Conservation (phyloP, 495 filamentous ascomycete genomes). For the Penicillium malachiteum region DNA sequence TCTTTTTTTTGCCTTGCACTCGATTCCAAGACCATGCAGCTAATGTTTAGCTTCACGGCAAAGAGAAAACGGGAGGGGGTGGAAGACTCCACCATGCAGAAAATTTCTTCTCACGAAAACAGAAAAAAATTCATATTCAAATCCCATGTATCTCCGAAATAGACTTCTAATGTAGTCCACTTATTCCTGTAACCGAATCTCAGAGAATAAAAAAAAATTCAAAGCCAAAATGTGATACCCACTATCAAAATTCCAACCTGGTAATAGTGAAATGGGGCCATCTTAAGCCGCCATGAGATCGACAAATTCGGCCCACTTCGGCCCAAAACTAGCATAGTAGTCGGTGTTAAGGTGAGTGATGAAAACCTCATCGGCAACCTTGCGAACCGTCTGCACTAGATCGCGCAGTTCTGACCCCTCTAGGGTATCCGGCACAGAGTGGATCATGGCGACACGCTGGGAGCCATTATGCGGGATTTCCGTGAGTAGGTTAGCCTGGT, state of each 20-base stretch:
- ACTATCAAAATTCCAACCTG: neutral
- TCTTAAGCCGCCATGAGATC: slow-evolving; percentile 35
- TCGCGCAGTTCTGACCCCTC: slow-evolving; percentile 29
- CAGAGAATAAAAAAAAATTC: neutral
- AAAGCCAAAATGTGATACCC: neutral
- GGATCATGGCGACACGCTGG: slow-evolving; percentile 41
- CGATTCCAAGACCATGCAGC: neutral
- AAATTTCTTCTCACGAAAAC: neutral
- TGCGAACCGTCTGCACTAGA: slow-evolving; percentile 38
- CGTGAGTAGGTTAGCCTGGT: slow-evolving; percentile 32
- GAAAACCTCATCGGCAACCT: slow-evolving; percentile 42
- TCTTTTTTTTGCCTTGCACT: slow-evolving; percentile 1
- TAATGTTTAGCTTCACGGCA: slow-evolving; percentile 2
- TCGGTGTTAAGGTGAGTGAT: slow-evolving; percentile 43
- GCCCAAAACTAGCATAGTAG: slow-evolving; percentile 48
- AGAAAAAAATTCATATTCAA: too few relatives aligned
- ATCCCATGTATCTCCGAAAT: neutral
- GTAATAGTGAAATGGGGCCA: neutral
- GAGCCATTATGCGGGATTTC: slow-evolving; percentile 33
- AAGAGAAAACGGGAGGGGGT: neutral
- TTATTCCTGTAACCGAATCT: neutral
- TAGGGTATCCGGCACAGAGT: slow-evolving; percentile 39
- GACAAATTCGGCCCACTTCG: slow-evolving; percentile 43
- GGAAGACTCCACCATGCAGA: neutral
- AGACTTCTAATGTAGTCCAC: neutral